These are phyloP conservation scores for Fraxinus albicans DNA, from an alignment of 305 asterid species.

Conservation along the genomic window DNA sequence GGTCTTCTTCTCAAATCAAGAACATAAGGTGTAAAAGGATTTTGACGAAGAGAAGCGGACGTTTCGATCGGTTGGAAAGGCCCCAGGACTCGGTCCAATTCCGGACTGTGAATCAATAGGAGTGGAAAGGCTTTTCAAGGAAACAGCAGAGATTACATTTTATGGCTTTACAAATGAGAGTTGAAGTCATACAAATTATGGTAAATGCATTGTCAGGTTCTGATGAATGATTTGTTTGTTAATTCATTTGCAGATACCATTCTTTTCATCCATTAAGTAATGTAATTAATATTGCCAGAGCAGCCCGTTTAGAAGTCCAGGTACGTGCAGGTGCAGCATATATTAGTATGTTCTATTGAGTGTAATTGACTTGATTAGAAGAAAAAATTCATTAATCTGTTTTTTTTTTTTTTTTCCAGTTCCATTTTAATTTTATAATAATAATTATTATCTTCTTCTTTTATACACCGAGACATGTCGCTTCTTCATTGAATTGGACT, in stretches of 20 bases:
- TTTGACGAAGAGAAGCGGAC: constrained; percentile 30
- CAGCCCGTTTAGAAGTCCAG: neutral
- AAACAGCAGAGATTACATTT: constrained; percentile 61
- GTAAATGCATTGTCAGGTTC: constrained; percentile 36
- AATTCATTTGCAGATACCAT: too few species aligned
- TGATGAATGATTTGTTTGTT: neutral
- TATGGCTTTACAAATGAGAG: constrained; percentile 51
- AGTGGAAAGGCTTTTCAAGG: constrained; percentile 52
- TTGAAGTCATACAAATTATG: constrained; percentile 56
- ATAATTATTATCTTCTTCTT: too few species aligned
- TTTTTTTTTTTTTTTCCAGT: neutral
- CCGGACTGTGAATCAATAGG: constrained; percentile 53
- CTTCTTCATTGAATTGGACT: neutral
- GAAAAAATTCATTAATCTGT: too few species aligned
- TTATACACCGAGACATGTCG: too few species aligned
- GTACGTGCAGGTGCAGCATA: too few species aligned
- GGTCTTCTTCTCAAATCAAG: neutral
- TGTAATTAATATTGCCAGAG: neutral
- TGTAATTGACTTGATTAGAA: too few species aligned
- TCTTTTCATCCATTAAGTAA: too few species aligned
- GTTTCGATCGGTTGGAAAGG: neutral
- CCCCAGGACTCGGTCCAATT: constrained; percentile 28
- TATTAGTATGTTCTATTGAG: neutral
- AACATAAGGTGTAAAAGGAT: neutral
- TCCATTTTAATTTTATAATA: neutral